Conservation (phyloP, 164 flowering plant genomes). For the Chimonanthus salicifolius region DNA sequence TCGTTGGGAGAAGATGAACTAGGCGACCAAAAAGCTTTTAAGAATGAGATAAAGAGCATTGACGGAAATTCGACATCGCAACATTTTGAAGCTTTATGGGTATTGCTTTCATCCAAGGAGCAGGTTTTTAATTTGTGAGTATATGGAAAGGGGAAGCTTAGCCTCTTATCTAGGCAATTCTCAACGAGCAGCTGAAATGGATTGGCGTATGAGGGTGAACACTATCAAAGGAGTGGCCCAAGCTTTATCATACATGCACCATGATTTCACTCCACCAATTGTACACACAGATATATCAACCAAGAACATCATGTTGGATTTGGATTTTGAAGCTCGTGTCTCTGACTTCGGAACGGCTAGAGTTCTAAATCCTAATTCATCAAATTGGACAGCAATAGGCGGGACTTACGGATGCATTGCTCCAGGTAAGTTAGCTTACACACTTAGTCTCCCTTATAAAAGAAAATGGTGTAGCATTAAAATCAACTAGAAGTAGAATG, state of each 20-base stretch:
- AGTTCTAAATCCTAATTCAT: slow-evolving; percentile 2
- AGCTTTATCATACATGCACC: slow-evolving; percentile 35
- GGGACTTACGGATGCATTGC: slow-evolving; percentile 27
- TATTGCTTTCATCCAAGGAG: slow-evolving; percentile 1
- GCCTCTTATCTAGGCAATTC: slow-evolving; percentile 28
- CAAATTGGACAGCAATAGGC: background rate
- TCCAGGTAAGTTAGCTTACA: slow-evolving; percentile 20
- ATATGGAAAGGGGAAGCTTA: slow-evolving; percentile 47
- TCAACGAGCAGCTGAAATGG: slow-evolving; percentile 25
- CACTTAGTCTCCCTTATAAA: background rate
- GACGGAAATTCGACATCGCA: slow-evolving; percentile 5
- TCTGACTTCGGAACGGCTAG: slow-evolving; percentile 29
- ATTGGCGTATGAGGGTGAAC: slow-evolving; percentile 42
- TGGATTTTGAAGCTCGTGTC: slow-evolving; percentile 23
- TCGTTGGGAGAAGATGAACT: background rate
- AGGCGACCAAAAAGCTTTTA: background rate
- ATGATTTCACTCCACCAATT: slow-evolving; percentile 30
- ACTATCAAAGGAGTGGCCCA: slow-evolving; percentile 29
- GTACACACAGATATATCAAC: slow-evolving; percentile 23
- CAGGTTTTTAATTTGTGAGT: slow-evolving; percentile 53
- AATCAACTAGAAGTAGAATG: too few species aligned
- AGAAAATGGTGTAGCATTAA: too few species aligned
- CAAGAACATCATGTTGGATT: slow-evolving; percentile 24
- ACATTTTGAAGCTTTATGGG: slow-evolving; percentile 6
- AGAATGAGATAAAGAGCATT: background rate